A percentile compares a stretch with the other conserved stretches of the same genome.
These are phyloP conservation scores for Fagus crenata DNA, from an alignment of 306 rosid genomes.

Conservation along the genomic window DNA sequence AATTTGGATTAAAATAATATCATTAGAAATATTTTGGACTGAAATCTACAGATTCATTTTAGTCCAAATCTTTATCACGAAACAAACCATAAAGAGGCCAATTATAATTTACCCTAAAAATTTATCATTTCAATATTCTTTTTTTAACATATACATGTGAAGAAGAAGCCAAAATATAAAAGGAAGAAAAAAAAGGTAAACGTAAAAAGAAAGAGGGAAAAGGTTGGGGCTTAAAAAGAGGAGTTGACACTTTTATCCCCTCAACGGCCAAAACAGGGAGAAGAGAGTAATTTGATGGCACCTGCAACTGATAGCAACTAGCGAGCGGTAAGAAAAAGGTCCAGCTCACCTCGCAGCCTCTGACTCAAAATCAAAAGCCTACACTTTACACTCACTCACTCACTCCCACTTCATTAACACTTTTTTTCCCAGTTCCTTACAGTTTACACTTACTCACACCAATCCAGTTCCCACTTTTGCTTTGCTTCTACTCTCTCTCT, in stretches of 20 bases:
- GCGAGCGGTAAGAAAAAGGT: slow-evolving; percentile 34
- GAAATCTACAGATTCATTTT: no score
- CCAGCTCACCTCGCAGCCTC: slow-evolving; percentile 10
- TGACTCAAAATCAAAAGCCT: slow-evolving; percentile 1
- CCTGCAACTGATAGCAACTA: slow-evolving; percentile 31
- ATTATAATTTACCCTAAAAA: no score
- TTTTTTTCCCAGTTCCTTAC: neutral
- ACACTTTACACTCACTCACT: slow-evolving; percentile 21
- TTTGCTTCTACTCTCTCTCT: slow-evolving; percentile 48
- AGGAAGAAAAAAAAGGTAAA: no score
- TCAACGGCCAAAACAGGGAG: slow-evolving; percentile 43
- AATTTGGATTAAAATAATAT: no score
- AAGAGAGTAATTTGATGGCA: slow-evolving; percentile 35
- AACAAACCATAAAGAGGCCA: no score
- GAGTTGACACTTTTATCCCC: neutral
- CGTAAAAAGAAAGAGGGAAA: no score
- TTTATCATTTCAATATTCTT: no score
- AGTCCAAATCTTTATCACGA: no score
- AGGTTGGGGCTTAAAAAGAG: neutral
- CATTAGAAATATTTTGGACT: no score
- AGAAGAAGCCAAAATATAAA: no score
- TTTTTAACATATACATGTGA: no score
- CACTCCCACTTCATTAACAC: slow-evolving; percentile 16
- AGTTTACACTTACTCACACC: neutral
- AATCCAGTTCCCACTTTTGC: slow-evolving; percentile 31